Evolutionary conservation across 768 basidiomycete genomes (phyloP).

Genomic region (Auricularia auricula-judae): DNA sequence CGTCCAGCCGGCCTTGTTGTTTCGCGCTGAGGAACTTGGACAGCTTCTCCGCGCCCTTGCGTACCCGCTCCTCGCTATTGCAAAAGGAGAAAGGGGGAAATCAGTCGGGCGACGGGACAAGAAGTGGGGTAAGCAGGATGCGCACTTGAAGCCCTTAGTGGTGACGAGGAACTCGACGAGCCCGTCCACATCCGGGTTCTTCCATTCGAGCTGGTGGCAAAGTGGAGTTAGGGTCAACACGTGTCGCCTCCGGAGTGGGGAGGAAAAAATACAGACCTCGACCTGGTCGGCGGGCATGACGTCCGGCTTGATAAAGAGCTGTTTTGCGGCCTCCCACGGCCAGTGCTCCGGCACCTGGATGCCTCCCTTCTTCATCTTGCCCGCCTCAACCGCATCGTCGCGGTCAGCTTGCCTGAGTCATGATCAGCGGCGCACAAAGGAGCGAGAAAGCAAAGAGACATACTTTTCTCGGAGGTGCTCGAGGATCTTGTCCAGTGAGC

Average conservation of each 20-base stretch:
- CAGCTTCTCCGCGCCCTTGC: constrained; percentile 90
- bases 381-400: constrained; percentile 28
- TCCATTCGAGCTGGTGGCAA: constrained; percentile 76
- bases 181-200: constrained; percentile 82
- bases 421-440: constrained; percentile 9
- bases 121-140: constrained; percentile 7
- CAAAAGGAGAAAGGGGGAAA: background rate
- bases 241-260: background rate
- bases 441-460: constrained; percentile 16
- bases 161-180: constrained; percentile 86
- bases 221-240: background rate
- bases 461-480: constrained; percentile 73
- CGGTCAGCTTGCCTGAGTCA: constrained; percentile 28
- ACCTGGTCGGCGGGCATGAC: constrained; percentile 78
- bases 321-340: constrained; percentile 94
- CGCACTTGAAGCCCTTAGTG: constrained; percentile 96
- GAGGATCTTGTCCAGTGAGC: constrained; percentile 58
- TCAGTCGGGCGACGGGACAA: background rate
- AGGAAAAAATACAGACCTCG: constrained; percentile 41
- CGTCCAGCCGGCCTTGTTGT: constrained; percentile 93
- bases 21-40: constrained; percentile 77
- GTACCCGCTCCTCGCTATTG: constrained; percentile 85
- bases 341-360: constrained; percentile 84
- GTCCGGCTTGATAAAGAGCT: constrained; percentile 81
- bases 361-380: constrained; percentile 63